Base-by-base conservation (phyloP, 805 yeast species). In the Kluyveromyces nonfermentans region DNA sequence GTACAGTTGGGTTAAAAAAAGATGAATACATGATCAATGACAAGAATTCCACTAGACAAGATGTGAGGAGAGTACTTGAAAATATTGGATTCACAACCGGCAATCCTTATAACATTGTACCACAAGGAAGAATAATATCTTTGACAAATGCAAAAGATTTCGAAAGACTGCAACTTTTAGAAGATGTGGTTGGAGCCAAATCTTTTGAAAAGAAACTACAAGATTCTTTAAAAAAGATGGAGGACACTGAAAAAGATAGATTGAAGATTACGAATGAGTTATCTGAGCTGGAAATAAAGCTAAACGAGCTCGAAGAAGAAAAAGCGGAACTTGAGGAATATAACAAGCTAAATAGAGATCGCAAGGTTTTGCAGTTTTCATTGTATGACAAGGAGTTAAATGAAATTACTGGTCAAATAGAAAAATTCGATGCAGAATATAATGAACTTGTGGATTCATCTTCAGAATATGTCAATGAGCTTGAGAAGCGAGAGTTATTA, bases 41-140 rank as follows among this genome's bases (percentile, higher is more conserved):
- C 38, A 82, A 78, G 54, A 73, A 85, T 12, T 84, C 90, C 3
- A 81, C 90, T 1, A 75, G 88, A 53, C 71, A 83, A 2, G 97
- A 88, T 57, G 73, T 89, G 14, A 79, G 80, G 77, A 83, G 85
- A 50, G 65, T 86, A 49, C 69, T 89, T 32, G 97, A 90, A 60
- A 81, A 85, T 55, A 95, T 96, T 0, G 98, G 98, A 0, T 87
- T 93, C 57, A 84, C 95, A 0, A 74, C 84, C 48, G 78, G 87
- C 5, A 89, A 88, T 50, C 96, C 97, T 1, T 90, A 89, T 63
- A 90, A 90, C 60, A 90, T 93, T 52, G 97, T 93, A 5, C 97
- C 98, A 0, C 98, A 93, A 64, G 98, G 98, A 17, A 73, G 85
- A 53, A 86, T 93, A 53, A 83, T 96, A 1, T 73, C 85, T 0